Evolutionary conservation across 495 filamentous ascomycete species (phyloP), one percentile per base, ranked within the genome.

Genomic region (Pyrenula massariospora): DNA sequence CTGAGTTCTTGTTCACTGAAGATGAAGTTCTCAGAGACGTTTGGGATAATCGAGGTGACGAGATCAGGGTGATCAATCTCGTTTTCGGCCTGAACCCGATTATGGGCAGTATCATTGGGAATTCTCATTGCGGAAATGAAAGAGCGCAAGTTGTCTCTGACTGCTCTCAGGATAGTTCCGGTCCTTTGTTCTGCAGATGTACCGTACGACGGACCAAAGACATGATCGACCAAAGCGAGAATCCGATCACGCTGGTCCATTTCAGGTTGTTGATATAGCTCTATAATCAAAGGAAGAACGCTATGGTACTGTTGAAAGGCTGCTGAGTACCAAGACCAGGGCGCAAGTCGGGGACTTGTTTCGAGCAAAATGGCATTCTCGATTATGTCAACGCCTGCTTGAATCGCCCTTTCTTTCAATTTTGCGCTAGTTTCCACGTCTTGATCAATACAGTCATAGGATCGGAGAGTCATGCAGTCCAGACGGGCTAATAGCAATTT

Each of bases 401-500:
- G 62, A 19, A 71, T 59, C 10, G 71, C 58, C 12, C 67, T 63
- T 42, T 66, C 63, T 23, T 55, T 56, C 5, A 70, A 53, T 15
- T 65, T 61, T 42, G 22, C 22, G 21, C 10, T 21, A 8, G 56
- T 63, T 42, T 61, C 57, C 21, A 61, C 54, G 3, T 63, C 48
- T 24, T 63, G 61, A 2, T 59, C 58, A 15, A 59, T 54, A 2
- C 64, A 58, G 48, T 62, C 59, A 51, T 67, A 66, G 12, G 65
- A 58, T 60, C 86, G 79, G 24, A 89, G 68, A 24, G 85, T 70
- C 75, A 84, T 83, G 63, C 83, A 72, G 62, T 85, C 75, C 54
- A 86, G 70, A 3, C 83, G 76, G 53, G 74, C 71, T 15, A 79
- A 69, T 15, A 84, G 71, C n/a, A 88, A 61, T 42, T 76, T 70